Evolutionary conservation across 2,329 filamentous ascomycete species (phyloP).

Genomic region (Huntiella decipiens): DNA sequence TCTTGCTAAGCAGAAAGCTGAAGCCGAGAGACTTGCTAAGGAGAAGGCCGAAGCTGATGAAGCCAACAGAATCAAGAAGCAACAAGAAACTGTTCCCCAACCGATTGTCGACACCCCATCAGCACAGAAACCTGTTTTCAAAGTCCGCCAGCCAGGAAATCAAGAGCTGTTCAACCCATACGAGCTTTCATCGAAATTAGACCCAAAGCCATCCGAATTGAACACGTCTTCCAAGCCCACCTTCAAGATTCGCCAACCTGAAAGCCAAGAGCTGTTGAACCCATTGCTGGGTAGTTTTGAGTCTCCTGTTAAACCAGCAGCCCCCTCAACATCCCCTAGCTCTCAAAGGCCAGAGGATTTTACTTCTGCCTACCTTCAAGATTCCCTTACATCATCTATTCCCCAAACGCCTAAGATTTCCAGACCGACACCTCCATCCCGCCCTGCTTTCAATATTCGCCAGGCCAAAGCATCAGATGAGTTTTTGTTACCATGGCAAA

Average conservation of each 20-base stretch:
- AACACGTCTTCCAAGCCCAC: not conserved
- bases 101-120: not conserved
- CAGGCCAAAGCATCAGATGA: not conserved
- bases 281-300: not conserved
- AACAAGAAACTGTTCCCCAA: not conserved
- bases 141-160: not conserved
- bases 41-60: not conserved
- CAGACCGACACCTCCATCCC: not conserved
- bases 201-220: no score
- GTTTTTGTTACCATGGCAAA: conserved; percentile 8
- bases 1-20: not conserved
- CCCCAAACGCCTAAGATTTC: not conserved
- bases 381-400: no score
- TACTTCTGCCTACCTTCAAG: no score
- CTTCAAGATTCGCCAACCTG: not conserved
- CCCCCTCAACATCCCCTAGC: no score
- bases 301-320: no score
- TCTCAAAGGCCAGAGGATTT: no score
- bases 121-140: conserved; percentile 2
- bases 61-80: not conserved
- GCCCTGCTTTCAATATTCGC: conserved; percentile 7
- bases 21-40: not conserved
- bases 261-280: conserved; percentile 4
- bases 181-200: not conserved
- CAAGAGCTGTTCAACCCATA: conserved; percentile 5